Evolutionary conservation across 495 filamentous ascomycete genomes (phyloP).

Genomic region (Penicillium cataractarum): DNA sequence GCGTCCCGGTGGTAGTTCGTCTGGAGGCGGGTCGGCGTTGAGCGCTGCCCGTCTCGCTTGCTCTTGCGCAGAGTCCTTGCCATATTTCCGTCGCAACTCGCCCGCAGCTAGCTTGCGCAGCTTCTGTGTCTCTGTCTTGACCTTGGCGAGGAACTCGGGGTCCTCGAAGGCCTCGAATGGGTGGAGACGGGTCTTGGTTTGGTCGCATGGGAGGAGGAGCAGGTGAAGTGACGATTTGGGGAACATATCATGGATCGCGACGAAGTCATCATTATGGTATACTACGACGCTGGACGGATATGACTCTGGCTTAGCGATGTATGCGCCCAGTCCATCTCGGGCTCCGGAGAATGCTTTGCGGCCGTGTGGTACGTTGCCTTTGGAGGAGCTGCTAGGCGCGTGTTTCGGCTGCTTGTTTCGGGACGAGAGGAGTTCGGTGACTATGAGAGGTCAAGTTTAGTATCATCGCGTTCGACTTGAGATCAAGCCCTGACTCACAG

Average conservation of each 20-base stretch:
- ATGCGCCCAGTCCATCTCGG: constrained; percentile 69
- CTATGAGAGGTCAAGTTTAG: constrained; percentile 34
- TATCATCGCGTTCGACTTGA: not conserved
- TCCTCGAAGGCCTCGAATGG: constrained; percentile 82
- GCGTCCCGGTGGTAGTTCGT: constrained; percentile 66
- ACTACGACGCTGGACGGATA: constrained; percentile 67
- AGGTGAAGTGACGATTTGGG: constrained; percentile 85
- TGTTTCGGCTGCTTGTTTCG: constrained; percentile 54
- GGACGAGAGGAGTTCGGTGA: constrained; percentile 70
- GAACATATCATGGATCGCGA: constrained; percentile 80
- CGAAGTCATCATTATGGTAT: constrained; percentile 69
- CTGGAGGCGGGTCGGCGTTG: constrained; percentile 41
- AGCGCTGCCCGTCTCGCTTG: constrained; percentile 58
- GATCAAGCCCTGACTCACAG: constrained; percentile 35
- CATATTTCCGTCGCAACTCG: constrained; percentile 75
- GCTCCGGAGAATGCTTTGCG: constrained; percentile 36
- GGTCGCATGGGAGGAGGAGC: constrained; percentile 80
- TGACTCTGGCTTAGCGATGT: constrained; percentile 67
- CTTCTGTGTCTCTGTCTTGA: constrained; percentile 60
- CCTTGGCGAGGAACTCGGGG: constrained; percentile 66
- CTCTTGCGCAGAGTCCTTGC: constrained; percentile 64
- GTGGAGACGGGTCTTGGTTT: constrained; percentile 61
- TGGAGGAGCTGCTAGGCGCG: constrained; percentile 28
- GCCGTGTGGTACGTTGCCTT: constrained; percentile 30
- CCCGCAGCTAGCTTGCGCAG: constrained; percentile 67